These are phyloP conservation scores for Chlamydomonas sp. DNA, from an alignment of 139 green algal species.

Conservation along the genomic window DNA sequence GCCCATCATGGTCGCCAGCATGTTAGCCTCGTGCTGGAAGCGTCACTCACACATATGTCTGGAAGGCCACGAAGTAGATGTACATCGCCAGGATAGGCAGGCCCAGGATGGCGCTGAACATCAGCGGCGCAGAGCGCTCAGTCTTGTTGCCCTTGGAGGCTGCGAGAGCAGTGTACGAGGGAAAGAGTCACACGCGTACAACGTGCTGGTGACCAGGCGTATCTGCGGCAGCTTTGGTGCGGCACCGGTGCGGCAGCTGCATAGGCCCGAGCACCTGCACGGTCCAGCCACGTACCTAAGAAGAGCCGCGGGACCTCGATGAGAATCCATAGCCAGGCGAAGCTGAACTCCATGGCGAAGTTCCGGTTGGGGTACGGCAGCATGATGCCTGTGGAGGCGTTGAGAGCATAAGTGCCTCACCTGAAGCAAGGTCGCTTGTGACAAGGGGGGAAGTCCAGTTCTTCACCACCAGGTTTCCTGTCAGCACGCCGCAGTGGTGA, in stretches of 20 bases:
- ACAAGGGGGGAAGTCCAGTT: background rate
- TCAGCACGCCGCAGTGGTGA: background rate
- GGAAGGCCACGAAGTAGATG: conserved; percentile 66
- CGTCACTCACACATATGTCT: conserved; percentile 72
- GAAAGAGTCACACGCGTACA: background rate
- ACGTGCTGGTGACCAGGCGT: background rate
- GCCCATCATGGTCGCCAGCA: background rate
- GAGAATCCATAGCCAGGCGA: conserved; percentile 63
- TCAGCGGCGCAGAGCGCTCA: conserved; percentile 53
- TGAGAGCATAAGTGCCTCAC: background rate
- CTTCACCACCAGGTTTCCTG: background rate
- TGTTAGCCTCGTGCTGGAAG: background rate
- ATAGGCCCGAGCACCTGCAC: background rate
- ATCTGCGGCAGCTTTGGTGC: background rate
- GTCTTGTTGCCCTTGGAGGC: conserved; percentile 76
- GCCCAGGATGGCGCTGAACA: conserved; percentile 56
- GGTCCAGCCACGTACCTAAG: conserved; percentile 45
- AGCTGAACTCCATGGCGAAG: conserved; percentile 67
- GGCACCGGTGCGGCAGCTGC: background rate
- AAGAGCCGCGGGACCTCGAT: conserved; percentile 65
- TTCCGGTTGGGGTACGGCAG: conserved; percentile 61
- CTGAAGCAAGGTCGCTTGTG: background rate
- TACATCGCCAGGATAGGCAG: conserved; percentile 64
- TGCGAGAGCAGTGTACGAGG: conserved; percentile 3
- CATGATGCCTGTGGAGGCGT: conserved; percentile 44